Base-by-base conservation (phyloP, 768 basidiomycete genomes). In the Amanita jacksonii region DNA sequence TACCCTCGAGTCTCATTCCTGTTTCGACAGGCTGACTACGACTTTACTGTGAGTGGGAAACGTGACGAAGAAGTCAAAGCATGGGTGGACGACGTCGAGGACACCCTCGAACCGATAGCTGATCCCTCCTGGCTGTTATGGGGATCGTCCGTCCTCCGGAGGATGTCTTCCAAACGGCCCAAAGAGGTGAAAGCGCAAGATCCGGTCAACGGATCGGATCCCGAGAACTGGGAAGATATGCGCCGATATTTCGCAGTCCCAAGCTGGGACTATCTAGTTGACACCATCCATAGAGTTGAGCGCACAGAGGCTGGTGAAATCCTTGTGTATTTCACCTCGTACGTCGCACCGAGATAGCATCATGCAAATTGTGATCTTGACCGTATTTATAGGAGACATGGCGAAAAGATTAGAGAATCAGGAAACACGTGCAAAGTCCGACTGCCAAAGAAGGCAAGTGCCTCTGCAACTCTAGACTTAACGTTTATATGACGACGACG, bases 311-410 rank as follows among this genome's bases (percentile, higher is more conserved):
- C 30, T 6, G 41, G 41, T 4, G 41, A 42, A n/a, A 42, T 42
- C 16, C n/a, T 32, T 20, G 30, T 42, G 13, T 42, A 42, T 31
- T 42, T 42, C 30, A 42, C 41, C 3, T 42, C 41, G 41, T 42
- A 28, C 30, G 41, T 32, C n/a, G 9, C 4, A 12, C 20, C 20
- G 1, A 8, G 9, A 32, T 41, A 9, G 8, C 10, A 12, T 1
- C 10, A 9, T 18, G n/a, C n/a, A n/a, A 20, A 1, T 8, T 5
- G 7, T 31, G 2, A 10, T 41, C 10, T 0, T 12, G 30, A 18
- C 22, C 1, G 16, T 19, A 8, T 32, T 42, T 33, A 13, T 22
- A 42, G 41, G 41, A 42, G 41, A 19, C 41, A 42, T 22, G 41
- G 41, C 13, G 41, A 42, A 15, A 42, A 42, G 41, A 42, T 42